Base-by-base conservation (phyloP, 257 asterid species). In the Solanum okadae region DNA sequence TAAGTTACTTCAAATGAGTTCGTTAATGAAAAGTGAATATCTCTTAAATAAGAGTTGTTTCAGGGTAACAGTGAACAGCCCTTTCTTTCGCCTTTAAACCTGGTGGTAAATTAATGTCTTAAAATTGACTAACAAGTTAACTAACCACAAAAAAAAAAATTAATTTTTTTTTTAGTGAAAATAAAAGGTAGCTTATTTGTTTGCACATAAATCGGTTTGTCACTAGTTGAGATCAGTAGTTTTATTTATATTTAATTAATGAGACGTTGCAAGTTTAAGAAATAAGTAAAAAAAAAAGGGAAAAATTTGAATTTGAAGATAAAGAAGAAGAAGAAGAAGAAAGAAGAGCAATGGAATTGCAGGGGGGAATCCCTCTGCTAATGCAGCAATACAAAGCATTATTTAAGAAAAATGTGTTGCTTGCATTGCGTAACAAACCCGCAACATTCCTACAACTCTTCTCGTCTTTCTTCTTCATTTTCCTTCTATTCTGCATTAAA, bases 401-500 rank as follows among this genome's bases (percentile, higher is more conserved):
- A 29, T 87, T 96, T 34, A 15, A 10, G 72, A 96, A 95, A 89
- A 96, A 94, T 88, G 40, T 92, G 23, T 90, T 94, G 52, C 96
- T 96, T 42, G 89, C 98, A 81, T 94, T 95, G 94, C 92, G 99
- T 86, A 92, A 92, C 92, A 95, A 94, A 90, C 95, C 95, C 16
- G 89, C 98, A 35, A 93, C 99, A 5, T 92, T 96, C 88, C 89
- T 95, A 86, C 98, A 93, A 78, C 94, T 95, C 76, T 95, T 94
- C 91, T 94, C 99, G 3, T 96, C 99, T 4, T 85, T 96, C 89
- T 94, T 96, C 92, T 96, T 96, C 96, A 91, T 96, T n/a, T 90
- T 94, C 84, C 94, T 96, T 78, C 93, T 95, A 67, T 96, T 95
- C 93, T 90, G 93, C 90, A 94, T 96, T 88, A 98, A 94, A 88